Percentiles rank a stretch among this genome's conserved stretches.
Evolutionary conservation across 169 alveolate species (phyloP).

Genomic region (Plasmodium falciparum): DNA sequence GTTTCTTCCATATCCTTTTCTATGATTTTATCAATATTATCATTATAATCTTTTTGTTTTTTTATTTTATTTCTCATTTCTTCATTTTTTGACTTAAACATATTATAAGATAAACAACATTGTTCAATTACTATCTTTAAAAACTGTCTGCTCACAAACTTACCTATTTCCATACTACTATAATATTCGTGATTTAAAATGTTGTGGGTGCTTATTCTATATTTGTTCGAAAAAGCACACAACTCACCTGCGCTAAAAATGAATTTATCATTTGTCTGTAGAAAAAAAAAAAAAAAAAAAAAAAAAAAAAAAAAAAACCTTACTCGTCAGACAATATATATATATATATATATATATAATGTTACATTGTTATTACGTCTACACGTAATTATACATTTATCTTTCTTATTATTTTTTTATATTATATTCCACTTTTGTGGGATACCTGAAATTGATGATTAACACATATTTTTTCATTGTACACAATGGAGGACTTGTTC

Average conservation of each 20-base stretch:
- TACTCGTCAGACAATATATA: neutral
- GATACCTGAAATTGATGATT: slow-evolving; percentile 57
- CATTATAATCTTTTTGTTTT: neutral
- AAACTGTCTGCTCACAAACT: slow-evolving; percentile 43
- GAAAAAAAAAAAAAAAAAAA: neutral
- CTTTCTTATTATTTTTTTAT: no score
- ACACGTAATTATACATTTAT: no score
- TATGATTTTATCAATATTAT: neutral
- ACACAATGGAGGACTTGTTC: slow-evolving; percentile 52
- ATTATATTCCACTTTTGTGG: no score
- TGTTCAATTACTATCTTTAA: slow-evolving; percentile 16
- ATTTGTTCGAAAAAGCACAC: slow-evolving; percentile 54
- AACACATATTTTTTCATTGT: slow-evolving; percentile 45
- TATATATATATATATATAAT: no score
- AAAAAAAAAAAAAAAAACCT: no score
- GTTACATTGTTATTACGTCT: no score
- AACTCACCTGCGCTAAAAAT: slow-evolving; percentile 70
- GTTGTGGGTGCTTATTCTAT: slow-evolving; percentile 26
- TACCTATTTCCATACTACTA: slow-evolving; percentile 46
- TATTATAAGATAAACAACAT: slow-evolving; percentile 7
- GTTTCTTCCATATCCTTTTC: neutral
- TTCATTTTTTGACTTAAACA: slow-evolving; percentile 17
- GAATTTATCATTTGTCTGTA: slow-evolving; percentile 57
- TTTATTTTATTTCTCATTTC: neutral
- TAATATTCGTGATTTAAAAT: slow-evolving; percentile 56